These are phyloP conservation scores for Trametes cubensis DNA, from an alignment of 768 basidiomycete species.

Conservation along the genomic window DNA sequence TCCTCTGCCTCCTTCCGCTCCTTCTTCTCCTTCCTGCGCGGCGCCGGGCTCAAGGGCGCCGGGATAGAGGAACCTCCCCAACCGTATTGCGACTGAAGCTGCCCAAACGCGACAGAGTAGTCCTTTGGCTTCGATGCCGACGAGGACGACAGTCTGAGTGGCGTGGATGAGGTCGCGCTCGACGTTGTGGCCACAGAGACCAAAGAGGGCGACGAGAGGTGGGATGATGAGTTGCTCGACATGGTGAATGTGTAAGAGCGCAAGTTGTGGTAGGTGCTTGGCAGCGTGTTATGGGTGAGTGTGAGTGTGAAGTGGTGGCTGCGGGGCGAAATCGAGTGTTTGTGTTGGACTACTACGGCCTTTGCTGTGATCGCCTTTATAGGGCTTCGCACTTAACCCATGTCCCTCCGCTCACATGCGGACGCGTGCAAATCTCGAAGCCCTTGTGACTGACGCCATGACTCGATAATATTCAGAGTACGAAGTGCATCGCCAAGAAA, in stretches of 20 bases:
- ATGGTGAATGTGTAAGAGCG: not conserved
- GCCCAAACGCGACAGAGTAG: slow-evolving; percentile 17
- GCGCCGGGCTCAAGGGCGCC: not conserved
- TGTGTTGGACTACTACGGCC: not conserved
- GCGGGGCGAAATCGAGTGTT: not conserved
- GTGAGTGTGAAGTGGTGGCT: not conserved
- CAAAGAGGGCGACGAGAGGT: slow-evolving; percentile 9
- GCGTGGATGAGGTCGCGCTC: slow-evolving; percentile 12
- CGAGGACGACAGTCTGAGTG: not conserved
- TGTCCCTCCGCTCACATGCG: not conserved
- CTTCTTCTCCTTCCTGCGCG: slow-evolving; percentile 12
- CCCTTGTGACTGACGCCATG: no score
- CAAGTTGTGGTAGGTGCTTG: not conserved
- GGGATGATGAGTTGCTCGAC: slow-evolving; percentile 7
- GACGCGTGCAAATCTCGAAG: no score
- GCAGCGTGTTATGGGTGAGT: no score
- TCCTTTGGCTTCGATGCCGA: slow-evolving; percentile 3
- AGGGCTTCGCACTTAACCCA: not conserved
- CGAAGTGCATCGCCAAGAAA: no score
- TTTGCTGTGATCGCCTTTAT: not conserved
- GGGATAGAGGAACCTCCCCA: slow-evolving; percentile 12
- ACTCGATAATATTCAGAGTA: no score
- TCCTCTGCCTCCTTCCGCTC: slow-evolving; percentile 1
- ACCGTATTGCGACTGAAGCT: slow-evolving; percentile 21
- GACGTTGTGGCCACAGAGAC: slow-evolving; percentile 18